A percentile compares a stretch with the other conserved stretches of the same genome.
Conservation (phyloP, 257 asterid species). For the Lithospermum erythrorhizon region DNA sequence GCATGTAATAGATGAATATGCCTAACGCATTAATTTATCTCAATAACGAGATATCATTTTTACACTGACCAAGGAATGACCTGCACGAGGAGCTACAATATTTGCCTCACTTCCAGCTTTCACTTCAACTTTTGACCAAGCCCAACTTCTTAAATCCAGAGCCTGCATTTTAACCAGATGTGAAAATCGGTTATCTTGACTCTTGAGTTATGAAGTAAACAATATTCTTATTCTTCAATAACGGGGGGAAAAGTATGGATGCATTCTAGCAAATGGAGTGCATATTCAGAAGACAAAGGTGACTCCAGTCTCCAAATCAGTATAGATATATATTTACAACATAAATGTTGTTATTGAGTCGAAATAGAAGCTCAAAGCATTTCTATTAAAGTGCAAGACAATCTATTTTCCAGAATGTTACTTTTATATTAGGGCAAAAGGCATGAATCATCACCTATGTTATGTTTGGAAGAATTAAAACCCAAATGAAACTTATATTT, state of each 20-base stretch:
- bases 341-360: background rate
- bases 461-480: too few relatives aligned
- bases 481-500: too few relatives aligned
- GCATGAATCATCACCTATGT: too few relatives aligned
- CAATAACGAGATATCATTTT: conserved; percentile 8
- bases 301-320: background rate
- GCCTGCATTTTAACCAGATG: too few relatives aligned
- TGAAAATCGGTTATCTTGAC: too few relatives aligned
- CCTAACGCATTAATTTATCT: background rate
- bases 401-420: too few relatives aligned
- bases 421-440: too few relatives aligned
- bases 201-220: background rate
- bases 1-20: background rate
- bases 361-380: background rate
- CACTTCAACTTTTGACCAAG: conserved; percentile 59
- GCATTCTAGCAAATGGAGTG: too few relatives aligned
- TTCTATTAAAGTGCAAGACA: background rate
- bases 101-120: conserved; percentile 40
- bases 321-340: background rate
- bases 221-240: background rate
- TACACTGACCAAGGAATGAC: conserved; percentile 80
- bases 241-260: background rate
- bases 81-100: too few relatives aligned
- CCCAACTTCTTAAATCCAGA: too few relatives aligned
- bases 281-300: too few relatives aligned